phyloP scores from a whole-genome alignment of 2,329 filamentous ascomycete genomes.

The Atkinsonella hypoxylon region DNA sequence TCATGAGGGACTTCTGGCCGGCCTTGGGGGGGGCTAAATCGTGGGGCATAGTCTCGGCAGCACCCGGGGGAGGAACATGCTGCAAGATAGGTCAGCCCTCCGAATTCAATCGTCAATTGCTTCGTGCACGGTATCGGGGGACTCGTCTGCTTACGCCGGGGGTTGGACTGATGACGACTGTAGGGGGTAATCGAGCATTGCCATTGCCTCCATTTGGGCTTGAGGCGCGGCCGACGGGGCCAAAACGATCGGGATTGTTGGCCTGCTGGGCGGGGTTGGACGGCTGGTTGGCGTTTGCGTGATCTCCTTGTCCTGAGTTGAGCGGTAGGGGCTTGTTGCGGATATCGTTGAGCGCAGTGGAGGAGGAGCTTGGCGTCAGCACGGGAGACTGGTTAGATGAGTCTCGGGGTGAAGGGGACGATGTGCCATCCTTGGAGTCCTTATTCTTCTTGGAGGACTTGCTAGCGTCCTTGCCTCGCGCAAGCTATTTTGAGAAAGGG shows the following conservation, averaged over 20 bases:
- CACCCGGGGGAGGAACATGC: slow-evolving; percentile 87
- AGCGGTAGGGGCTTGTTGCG: slow-evolving; percentile 69
- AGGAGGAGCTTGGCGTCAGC: slow-evolving; percentile 77
- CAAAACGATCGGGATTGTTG: slow-evolving; percentile 30
- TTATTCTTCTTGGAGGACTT: slow-evolving; percentile 73
- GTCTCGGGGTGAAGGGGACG: slow-evolving; percentile 59
- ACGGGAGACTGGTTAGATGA: slow-evolving; percentile 45
- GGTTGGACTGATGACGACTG: slow-evolving; percentile 89
- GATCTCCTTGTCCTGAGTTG: slow-evolving; percentile 33
- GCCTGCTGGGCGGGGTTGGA: slow-evolving; percentile 26
- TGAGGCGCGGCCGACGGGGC: slow-evolving; percentile 19
- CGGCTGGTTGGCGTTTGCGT: slow-evolving; percentile 29
- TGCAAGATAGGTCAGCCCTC: slow-evolving; percentile 9
- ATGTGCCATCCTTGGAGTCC: slow-evolving; percentile 62
- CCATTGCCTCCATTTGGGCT: slow-evolving; percentile 24
- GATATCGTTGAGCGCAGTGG: slow-evolving; percentile 72
- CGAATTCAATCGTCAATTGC: neutral
- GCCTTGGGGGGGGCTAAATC: slow-evolving; percentile 91
- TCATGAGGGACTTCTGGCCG: slow-evolving; percentile 74
- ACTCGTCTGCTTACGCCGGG: slow-evolving; percentile 55
- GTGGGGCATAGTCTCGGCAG: slow-evolving; percentile 94
- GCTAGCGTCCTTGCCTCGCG: slow-evolving; percentile 74
- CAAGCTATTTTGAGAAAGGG: slow-evolving; percentile 52
- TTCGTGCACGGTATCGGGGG: neutral
- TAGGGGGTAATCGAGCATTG: slow-evolving; percentile 52